phyloP scores from a whole-genome alignment of 352 stramenopile species.

The Phytopythium montanum region DNA sequence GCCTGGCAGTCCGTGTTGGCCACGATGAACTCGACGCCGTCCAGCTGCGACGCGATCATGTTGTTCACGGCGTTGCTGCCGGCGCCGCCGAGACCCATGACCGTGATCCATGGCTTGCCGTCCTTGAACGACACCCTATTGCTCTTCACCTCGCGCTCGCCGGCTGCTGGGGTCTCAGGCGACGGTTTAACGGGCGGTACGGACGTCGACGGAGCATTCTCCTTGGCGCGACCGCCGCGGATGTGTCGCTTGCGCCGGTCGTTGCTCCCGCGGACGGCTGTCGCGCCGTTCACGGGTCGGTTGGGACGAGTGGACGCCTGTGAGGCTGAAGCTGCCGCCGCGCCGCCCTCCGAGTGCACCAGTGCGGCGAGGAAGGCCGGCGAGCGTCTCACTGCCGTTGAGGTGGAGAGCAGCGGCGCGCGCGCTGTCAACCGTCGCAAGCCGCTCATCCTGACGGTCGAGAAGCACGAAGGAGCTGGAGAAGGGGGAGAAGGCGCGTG shows the following conservation, averaged over 20 bases:
- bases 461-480: not conserved
- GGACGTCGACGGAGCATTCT: no score
- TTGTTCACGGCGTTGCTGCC: slow-evolving; percentile 89
- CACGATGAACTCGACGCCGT: slow-evolving; percentile 94
- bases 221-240: not conserved
- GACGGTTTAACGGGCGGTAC: not conserved
- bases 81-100: slow-evolving; percentile 79
- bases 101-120: slow-evolving; percentile 82
- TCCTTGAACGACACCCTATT: slow-evolving; percentile 60
- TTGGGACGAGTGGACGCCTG: not conserved
- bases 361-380: not conserved
- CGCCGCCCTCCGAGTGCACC: slow-evolving; percentile 3
- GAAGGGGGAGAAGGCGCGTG: not conserved
- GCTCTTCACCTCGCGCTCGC: not conserved
- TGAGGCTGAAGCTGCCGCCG: not conserved
- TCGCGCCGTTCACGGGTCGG: slow-evolving; percentile 4
- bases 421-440: not conserved
- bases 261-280: not conserved
- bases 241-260: slow-evolving; percentile 9
- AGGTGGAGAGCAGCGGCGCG: not conserved
- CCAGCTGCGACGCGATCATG: slow-evolving; percentile 86
- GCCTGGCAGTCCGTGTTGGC: slow-evolving; percentile 96
- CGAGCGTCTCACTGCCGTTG: not conserved
- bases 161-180: no score
- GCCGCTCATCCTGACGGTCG: not conserved